Evolutionary conservation across 306 rosid genomes (phyloP), one percentile per base, ranked within the genome.

Genomic region (Vachellia pachyceras): DNA sequence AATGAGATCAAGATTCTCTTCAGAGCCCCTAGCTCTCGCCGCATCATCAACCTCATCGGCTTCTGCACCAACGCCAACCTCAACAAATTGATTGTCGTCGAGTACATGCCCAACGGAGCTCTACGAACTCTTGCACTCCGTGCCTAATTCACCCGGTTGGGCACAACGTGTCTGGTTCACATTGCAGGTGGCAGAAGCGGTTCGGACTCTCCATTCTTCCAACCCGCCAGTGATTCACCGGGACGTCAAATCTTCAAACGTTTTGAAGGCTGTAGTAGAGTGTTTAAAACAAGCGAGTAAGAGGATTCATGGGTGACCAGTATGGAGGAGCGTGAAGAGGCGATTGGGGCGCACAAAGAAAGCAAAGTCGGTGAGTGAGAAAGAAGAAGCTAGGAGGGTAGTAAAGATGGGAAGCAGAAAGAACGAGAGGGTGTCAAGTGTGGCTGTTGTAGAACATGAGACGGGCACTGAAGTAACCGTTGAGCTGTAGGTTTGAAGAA

Each of bases 211-310:
- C 2, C 97, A 90, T 85, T 61, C 74, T 7, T 63, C 91, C 0
- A 85, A 84, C 41, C 94, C 94, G 60, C 92, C 93, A 10, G 92
- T 90, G 33, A 90, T 92, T 68, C 97, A 90, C 74, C 77, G 97
- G 3, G 97, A 92, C 20, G 90, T 92, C 4, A 92, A 92, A 25
- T 92, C 97, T 0, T 92, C 94, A 11, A 92, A 92, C 61, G n/a
- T n/a, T n/a, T n/a, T 92, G 91, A 29, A 40, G 37, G 93, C 90
- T 82, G 92, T 90, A 5, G 88, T 90, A 35, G 91, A 90, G 82
- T 77, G 84, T 40, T 68, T 92, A 4, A 73, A 71, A 6, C 15
- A 8, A 0, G 77, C 66, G 11, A 69, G 77, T 8, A 87, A 75
- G 81, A 71, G 80, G 60, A 54, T 77, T 5, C 73, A 77, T 13